Conservation (phyloP, 495 filamentous ascomycete species). For the Trypethelium eluteriae region DNA sequence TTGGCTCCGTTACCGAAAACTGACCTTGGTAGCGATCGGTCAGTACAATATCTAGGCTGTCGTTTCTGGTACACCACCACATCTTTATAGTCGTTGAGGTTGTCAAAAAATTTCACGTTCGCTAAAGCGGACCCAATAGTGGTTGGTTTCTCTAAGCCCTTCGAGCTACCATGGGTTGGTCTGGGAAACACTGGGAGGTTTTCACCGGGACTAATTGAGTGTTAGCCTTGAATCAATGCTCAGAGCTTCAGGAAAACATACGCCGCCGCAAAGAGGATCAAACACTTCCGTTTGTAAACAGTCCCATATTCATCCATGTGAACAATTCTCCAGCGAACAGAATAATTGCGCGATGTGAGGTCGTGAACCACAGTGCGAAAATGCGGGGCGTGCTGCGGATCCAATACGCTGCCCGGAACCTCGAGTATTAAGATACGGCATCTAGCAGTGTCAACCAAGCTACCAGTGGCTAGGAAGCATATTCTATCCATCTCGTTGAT, state of each 20-base stretch:
- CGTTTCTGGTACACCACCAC: background rate
- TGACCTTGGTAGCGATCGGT: background rate
- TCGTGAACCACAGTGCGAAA: conserved; percentile 57
- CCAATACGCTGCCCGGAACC: background rate
- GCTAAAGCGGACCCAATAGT: conserved; percentile 29
- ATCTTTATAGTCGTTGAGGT: background rate
- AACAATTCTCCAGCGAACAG: conserved; percentile 53
- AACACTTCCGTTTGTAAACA: conserved; percentile 51
- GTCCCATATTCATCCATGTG: conserved; percentile 54
- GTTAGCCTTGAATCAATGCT: conserved; percentile 19
- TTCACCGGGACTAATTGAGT: conserved; percentile 58
- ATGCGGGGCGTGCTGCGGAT: conserved; percentile 29
- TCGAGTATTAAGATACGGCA: background rate
- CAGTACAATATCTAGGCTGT: background rate
- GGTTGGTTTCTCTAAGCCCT: conserved; percentile 29
- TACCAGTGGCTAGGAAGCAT: conserved; percentile 43
- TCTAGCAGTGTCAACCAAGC: conserved; percentile 41
- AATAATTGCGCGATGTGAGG: conserved; percentile 61
- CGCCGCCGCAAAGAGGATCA: conserved; percentile 76
- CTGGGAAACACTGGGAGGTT: conserved; percentile 60
- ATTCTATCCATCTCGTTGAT: conserved; percentile 53
- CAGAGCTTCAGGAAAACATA: conserved; percentile 33
- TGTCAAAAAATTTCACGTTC: background rate
- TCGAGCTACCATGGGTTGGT: conserved; percentile 52
- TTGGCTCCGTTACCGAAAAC: conserved; percentile 32